Conservation (phyloP, 306 rosid genomes). For the Carpinus fangiana region DNA sequence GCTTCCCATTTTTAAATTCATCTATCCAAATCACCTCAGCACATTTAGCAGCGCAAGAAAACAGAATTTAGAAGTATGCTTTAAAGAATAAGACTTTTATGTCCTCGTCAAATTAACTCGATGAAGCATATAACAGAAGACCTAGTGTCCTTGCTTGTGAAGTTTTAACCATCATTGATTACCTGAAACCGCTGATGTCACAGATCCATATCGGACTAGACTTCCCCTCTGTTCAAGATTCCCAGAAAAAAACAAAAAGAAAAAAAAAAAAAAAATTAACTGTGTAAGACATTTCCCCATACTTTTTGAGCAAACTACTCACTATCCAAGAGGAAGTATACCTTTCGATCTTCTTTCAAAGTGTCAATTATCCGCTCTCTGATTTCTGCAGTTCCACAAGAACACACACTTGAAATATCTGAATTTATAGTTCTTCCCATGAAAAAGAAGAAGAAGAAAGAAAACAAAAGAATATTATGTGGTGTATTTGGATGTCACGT, state of each 20-base stretch:
- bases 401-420: conserved; percentile 16
- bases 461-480: conserved; percentile 13
- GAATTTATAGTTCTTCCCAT: neutral
- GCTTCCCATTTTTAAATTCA: neutral
- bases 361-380: conserved; percentile 83
- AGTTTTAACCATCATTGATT: conserved; percentile 22
- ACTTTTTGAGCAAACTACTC: conserved; percentile 16
- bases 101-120: neutral
- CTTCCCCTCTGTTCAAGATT: conserved; percentile 57
- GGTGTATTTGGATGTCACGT: neutral
- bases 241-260: conserved; percentile 15
- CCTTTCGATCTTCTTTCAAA: conserved; percentile 82
- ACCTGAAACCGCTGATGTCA: conserved; percentile 82
- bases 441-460: neutral
- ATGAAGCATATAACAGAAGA: neutral
- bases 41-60: neutral
- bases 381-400: conserved; percentile 60
- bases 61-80: conserved; percentile 4
- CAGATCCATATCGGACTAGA: conserved; percentile 75
- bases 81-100: conserved; percentile 1
- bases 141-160: neutral
- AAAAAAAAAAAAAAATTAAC: neutral
- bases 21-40: no score
- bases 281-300: conserved; percentile 17
- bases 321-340: conserved; percentile 29